Evolutionary conservation across 768 basidiomycete species (phyloP), one percentile per base, ranked within the genome.

Genomic region (Tephrocybe sp.): DNA sequence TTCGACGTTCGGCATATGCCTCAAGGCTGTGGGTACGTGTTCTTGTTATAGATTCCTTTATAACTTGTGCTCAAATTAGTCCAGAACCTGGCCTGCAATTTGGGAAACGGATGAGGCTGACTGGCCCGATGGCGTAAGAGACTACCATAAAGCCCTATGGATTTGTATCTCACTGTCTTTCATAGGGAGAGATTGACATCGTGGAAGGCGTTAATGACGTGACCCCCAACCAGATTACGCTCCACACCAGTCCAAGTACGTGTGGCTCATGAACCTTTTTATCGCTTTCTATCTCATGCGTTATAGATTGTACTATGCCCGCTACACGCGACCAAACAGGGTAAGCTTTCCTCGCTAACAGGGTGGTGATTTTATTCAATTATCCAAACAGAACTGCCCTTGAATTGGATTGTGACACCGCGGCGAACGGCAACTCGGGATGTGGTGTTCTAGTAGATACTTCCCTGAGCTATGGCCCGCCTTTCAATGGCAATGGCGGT

Each of bases 401-500:
- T n/a, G 58, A 56, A 40, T 60, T 62, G 25, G 68, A 80, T 61
- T 80, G 78, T 56, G 61, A 78, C 50, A 61, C 64, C 24, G 57
- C 61, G 24, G 71, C 63, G 28, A 73, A 70, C 47, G 63, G 65
- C 16, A 79, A 80, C 55, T 49, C 68, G 3, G 78, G 77, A 3
- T 80, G 80, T 52, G 76, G 76, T 5, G 73, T 77, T 19, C 65
- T 60, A 22, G 63, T 68, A 25, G 58, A 61, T 9, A 60, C 64
- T 15, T 42, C 67, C 1, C 64, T 71, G 41, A 81, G 76, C 65
- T 86, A 74, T 58, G 84, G 84, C 1, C 76, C 82, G 5, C 49
- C 66, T 0, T 84, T 86, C 69, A 86, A 87, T 55, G 57, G 51
- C 34, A 73, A 71, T 31, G 78, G 81, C 16, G 84, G 83, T 11